These are phyloP conservation scores for Erythrophleum fordii DNA, from an alignment of 306 rosid genomes.

Conservation along the genomic window DNA sequence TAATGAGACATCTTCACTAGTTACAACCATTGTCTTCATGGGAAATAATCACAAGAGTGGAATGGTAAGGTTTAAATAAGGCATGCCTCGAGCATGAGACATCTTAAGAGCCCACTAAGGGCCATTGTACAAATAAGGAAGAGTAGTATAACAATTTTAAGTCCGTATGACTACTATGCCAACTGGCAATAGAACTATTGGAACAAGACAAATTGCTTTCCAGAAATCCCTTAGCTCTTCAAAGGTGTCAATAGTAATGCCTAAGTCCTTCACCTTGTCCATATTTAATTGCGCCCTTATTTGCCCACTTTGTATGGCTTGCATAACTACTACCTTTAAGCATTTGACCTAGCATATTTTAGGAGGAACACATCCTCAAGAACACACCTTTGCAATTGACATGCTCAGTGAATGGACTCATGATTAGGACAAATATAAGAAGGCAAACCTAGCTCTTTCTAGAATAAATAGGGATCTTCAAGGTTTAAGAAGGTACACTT, in stretches of 20 bases:
- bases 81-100: neutral
- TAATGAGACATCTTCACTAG: neutral
- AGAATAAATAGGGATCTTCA: neutral
- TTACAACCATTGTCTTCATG: neutral
- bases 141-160: neutral
- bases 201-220: neutral
- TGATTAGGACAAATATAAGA: neutral
- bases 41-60: neutral
- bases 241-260: neutral
- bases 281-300: neutral
- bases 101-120: neutral
- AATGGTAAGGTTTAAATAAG: neutral
- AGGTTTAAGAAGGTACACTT: neutral
- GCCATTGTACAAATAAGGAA: neutral
- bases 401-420: neutral
- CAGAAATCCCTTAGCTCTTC: neutral
- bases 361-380: neutral
- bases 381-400: neutral
- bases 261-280: neutral
- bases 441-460: neutral
- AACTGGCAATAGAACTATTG: neutral
- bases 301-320: neutral
- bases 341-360: neutral
- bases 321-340: neutral
- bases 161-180: neutral